Base-by-base conservation (phyloP, 108 stramenopile species). In the Cyclotella baltica region DNA sequence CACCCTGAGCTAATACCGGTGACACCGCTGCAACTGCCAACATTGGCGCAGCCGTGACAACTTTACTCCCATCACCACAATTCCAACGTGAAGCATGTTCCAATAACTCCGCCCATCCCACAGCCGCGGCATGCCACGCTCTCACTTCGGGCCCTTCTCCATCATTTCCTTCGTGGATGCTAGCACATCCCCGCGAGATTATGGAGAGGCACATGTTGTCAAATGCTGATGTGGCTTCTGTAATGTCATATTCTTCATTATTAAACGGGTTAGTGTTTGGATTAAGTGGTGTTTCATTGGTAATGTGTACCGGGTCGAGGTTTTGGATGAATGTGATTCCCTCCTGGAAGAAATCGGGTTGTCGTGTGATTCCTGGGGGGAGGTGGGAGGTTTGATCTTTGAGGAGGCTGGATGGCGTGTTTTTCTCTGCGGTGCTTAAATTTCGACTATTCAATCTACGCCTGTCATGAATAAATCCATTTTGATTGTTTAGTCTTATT, bases 331-430 rank as follows among this genome's bases (percentile, higher is more conserved):
- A 92, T 23, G 91, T 92, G 37, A 92, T 76, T 25, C 90, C 85
- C 66, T 94, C 93, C 34, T 88, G 91, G 51, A 92, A 94, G 80
- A 94, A 92, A 70, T 94, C 93, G 20, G 77, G 46, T 58, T 73
- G 80, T 33, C 80, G 73, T 22, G 30, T 61, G 16, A 80, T 64
- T 50, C 72, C 72, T 13, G 25, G n/a, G 5, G 71, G 78, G 34
- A 72, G 70, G 38, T 62, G 36, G 31, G 61, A 58, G 8, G 35
- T 16, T 34, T 51, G 48, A 13, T 30, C 28, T n/a, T 18, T 51
- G 30, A 8, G 36, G 19, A 34, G 63, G n/a, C n/a, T n/a, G n/a
- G n/a, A n/a, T n/a, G n/a, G n/a, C 19, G 30, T 29, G 4, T 4
- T 31, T 18, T 33, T 31, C 9, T 62, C 61, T 15, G 9, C 4